phyloP scores from a whole-genome alignment of 805 yeast species.

The Priceomyces melissophilus region DNA sequence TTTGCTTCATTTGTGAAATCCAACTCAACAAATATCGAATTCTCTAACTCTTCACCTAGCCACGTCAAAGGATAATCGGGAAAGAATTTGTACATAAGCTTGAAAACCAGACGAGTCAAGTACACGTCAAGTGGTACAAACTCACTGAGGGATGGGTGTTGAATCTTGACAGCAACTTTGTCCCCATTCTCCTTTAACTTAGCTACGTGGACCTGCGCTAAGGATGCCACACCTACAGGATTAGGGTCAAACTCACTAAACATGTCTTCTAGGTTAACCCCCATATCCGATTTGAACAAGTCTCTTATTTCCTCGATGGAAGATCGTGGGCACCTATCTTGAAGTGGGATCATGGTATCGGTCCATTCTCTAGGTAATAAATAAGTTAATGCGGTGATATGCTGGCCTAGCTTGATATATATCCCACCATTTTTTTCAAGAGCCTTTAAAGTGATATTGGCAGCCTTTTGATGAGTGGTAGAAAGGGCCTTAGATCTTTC shows the following conservation, averaged over 20 bases:
- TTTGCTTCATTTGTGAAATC: slow-evolving; percentile 84
- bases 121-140: slow-evolving; percentile 89
- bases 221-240: slow-evolving; percentile 93
- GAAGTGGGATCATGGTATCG: slow-evolving; percentile 86
- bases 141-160: slow-evolving; percentile 82
- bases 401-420: slow-evolving; percentile 93
- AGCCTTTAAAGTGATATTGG: slow-evolving; percentile 73
- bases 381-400: slow-evolving; percentile 87
- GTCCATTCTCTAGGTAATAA: slow-evolving; percentile 94
- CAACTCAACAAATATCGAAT: slow-evolving; percentile 84
- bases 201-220: slow-evolving; percentile 94
- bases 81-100: slow-evolving; percentile 68
- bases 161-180: slow-evolving; percentile 89
- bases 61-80: slow-evolving; percentile 93
- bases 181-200: slow-evolving; percentile 53
- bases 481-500: slow-evolving; percentile 53
- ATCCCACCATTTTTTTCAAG: slow-evolving; percentile 86
- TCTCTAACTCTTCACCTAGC: slow-evolving; percentile 91
- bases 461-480: slow-evolving; percentile 72
- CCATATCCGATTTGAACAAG: slow-evolving; percentile 69
- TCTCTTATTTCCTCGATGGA: slow-evolving; percentile 62
- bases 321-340: slow-evolving; percentile 84
- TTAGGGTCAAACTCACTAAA: slow-evolving; percentile 62
- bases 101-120: slow-evolving; percentile 73
- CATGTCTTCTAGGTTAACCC: slow-evolving; percentile 53